Evolutionary conservation across 2,329 filamentous ascomycete species (phyloP), one percentile per base, ranked within the genome.

Genomic region (Gremmenia infestans): DNA sequence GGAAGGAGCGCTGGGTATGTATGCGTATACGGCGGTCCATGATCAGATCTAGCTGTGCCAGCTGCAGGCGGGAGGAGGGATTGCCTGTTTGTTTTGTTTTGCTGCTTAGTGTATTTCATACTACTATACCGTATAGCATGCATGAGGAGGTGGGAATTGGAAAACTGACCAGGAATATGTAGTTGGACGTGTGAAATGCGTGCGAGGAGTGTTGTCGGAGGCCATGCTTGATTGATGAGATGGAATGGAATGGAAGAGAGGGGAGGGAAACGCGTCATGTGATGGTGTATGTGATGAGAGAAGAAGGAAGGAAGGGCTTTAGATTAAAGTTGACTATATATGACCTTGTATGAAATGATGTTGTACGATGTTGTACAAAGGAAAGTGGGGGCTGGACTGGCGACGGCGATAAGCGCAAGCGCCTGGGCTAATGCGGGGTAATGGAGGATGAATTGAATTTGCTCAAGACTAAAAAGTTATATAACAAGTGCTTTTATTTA

Each of bases 171-270:
- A 67, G 53, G 65, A 67, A 15, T 52, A 4, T 2, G 63, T 67
- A 40, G 64, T 67, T 22, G 63, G 57, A 36, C 65, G 62, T 9
- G 60, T 66, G 50, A 64, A 67, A 17, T 60, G 59, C 39, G 56
- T 25, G 17, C 23, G 17, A 11, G 14, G 19, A 19, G 19, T 19
- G 19, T 19, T n/a, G 36, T n/a, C 9, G 36, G 15, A 39, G 6
- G 6, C 25, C 25, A 25, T 39, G 36, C 8, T 39, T 14, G 22
- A 22, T 22, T 3, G 15, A 39, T 39, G 5, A 39, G 11, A 39
- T 14, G 12, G 11, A n/a, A 39, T 39, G 4, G 12, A 19, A 19
- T 19, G 19, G 36, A n/a, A 15, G 35, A 28, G 28, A 28, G 28
- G 28, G 28, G 28, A 28, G 28, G 35, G 9, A 3, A 3, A 28